A percentile compares a stretch with the other conserved stretches of the same genome.
phyloP scores from a whole-genome alignment of 83 land plant genomes.

The Thuja plicata region DNA sequence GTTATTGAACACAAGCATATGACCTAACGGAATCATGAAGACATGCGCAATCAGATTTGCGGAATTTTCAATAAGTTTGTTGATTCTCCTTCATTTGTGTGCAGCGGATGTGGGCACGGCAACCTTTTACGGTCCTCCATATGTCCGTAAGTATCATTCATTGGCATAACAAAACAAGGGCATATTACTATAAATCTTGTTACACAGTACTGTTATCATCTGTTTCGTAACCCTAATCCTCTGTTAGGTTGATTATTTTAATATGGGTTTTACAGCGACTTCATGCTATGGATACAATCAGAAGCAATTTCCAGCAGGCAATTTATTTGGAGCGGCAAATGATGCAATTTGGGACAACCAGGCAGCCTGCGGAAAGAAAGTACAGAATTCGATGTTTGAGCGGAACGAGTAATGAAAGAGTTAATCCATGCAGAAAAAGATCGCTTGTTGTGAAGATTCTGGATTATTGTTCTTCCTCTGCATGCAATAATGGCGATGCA shows the following conservation, averaged over 20 bases:
- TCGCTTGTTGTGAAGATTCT: not conserved
- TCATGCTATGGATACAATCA: slow-evolving; percentile 33
- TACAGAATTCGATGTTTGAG: slow-evolving; percentile 50
- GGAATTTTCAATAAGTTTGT: no score
- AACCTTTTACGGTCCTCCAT: slow-evolving; percentile 9
- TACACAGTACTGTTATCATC: no score
- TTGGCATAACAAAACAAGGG: not conserved
- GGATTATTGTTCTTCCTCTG: not conserved
- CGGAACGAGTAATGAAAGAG: not conserved
- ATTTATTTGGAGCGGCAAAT: slow-evolving; percentile 19
- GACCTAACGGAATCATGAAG: not conserved
- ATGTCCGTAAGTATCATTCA: not conserved
- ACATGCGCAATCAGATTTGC: not conserved
- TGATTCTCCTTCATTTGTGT: not conserved
- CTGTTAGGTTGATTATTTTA: not conserved
- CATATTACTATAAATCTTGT: no score
- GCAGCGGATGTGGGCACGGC: slow-evolving; percentile 20
- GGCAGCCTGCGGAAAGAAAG: slow-evolving; percentile 23
- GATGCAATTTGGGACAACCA: slow-evolving; percentile 53
- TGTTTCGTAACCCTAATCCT: no score
- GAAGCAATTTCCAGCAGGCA: slow-evolving; percentile 22
- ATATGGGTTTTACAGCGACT: slow-evolving; percentile 26
- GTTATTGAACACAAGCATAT: not conserved
- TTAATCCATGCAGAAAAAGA: slow-evolving; percentile 15
- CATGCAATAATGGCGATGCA: not conserved